These are phyloP conservation scores for Acacia melanoxylon DNA, from an alignment of 306 rosid species.

Conservation along the genomic window DNA sequence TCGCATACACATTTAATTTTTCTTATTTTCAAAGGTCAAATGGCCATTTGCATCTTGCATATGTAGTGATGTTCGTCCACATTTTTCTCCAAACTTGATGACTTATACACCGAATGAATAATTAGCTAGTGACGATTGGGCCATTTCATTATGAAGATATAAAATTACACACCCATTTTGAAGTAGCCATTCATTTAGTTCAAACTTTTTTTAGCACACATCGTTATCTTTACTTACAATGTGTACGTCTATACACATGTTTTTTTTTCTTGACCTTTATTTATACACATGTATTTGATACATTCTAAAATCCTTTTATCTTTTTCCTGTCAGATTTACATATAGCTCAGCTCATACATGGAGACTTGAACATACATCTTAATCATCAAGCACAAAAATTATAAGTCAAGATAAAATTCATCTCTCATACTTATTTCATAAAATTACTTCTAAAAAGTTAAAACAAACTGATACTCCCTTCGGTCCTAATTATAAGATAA, in stretches of 20 bases:
- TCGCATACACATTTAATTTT: too few relatives aligned
- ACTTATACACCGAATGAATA: too few relatives aligned
- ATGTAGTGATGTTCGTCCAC: neutral
- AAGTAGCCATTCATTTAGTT: neutral
- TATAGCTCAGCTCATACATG: neutral
- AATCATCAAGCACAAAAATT: too few relatives aligned
- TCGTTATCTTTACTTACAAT: neutral
- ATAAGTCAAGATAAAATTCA: too few relatives aligned
- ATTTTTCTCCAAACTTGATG: neutral
- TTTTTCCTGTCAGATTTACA: neutral
- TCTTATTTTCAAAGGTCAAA: neutral
- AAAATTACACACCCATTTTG: neutral
- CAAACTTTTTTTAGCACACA: neutral
- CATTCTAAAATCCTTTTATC: neutral
- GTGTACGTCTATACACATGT: neutral
- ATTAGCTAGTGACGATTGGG: too few relatives aligned
- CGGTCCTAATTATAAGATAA: too few relatives aligned
- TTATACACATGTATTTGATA: neutral
- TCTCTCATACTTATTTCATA: too few relatives aligned
- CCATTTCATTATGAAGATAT: too few relatives aligned
- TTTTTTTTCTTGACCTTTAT: too few relatives aligned
- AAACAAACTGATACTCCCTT: too few relatives aligned
- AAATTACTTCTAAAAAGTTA: too few relatives aligned
- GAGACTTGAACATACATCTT: neutral
- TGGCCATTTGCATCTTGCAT: neutral